phyloP scores from a whole-genome alignment of 2,329 filamentous ascomycete species.

The Trematosphaeria pertusa region DNA sequence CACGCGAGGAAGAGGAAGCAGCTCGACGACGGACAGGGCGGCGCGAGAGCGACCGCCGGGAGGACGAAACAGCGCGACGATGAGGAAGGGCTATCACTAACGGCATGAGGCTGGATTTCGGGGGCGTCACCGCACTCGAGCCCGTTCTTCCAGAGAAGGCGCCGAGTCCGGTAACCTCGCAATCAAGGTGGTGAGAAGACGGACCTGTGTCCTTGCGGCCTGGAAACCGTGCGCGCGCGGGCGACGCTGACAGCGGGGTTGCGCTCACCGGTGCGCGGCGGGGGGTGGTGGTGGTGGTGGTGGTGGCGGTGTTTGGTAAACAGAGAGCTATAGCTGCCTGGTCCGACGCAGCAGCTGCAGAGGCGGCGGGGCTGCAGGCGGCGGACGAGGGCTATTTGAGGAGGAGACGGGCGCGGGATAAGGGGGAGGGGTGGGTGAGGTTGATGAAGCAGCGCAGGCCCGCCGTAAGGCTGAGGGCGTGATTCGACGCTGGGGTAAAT shows the following conservation, averaged over 20 bases:
- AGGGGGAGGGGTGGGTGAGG: conserved; percentile 7
- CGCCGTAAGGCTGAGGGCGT: conserved; percentile 28
- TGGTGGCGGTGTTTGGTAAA: conserved; percentile 9
- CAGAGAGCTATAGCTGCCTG: conserved; percentile 6
- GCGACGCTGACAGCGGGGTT: conserved; percentile 22
- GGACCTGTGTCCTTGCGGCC: conserved; percentile 30
- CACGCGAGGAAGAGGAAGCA: conserved; percentile 22
- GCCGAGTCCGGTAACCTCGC: conserved; percentile 42
- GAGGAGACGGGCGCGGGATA: background rate
- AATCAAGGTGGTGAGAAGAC: conserved; percentile 23
- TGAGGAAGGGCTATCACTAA: conserved; percentile 51
- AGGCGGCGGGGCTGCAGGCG: background rate
- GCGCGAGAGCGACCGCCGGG: conserved; percentile 39
- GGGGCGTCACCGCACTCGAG: conserved; percentile 42
- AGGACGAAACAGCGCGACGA: conserved; percentile 31
- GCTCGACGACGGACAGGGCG: conserved; percentile 34
- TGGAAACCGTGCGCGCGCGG: conserved; percentile 10
- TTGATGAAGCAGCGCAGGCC: background rate
- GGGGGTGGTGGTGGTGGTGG: conserved; percentile 3
- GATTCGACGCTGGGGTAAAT: conserved; percentile 30
- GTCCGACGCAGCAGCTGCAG: conserved; percentile 1
- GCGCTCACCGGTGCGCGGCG: conserved; percentile 1
- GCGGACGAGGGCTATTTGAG: conserved; percentile 7
- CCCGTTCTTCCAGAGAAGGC: conserved; percentile 49
- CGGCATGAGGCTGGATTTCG: conserved; percentile 49